Conservation (phyloP, 139 green algal genomes). For the Chlorella ohadii region DNA sequence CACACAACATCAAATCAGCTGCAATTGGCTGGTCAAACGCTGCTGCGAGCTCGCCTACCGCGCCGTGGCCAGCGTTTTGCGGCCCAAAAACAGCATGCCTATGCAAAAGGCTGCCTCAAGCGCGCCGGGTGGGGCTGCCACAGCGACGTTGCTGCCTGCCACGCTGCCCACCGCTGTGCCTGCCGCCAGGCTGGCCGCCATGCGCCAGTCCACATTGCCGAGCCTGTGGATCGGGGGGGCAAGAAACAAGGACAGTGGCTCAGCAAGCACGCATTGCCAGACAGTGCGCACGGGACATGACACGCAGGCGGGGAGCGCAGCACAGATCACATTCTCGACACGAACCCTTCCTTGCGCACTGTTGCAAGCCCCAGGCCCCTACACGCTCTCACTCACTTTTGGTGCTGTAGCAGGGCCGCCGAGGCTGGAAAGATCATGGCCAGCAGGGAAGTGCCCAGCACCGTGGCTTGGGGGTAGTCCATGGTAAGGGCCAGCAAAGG, state of each 20-base stretch:
- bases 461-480: constrained; percentile 39
- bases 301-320: too few species aligned
- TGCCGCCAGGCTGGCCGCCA: constrained; percentile 62
- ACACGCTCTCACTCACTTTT: not conserved
- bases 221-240: constrained; percentile 31
- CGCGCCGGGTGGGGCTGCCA: constrained; percentile 56
- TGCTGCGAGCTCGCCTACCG: too few species aligned
- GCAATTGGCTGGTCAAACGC: too few species aligned
- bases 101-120: constrained; percentile 70
- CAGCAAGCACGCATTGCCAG: not conserved
- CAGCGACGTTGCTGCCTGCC: constrained; percentile 58
- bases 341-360: too few species aligned
- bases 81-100: constrained; percentile 75
- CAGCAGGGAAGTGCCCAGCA: constrained; percentile 70
- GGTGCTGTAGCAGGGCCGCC: constrained; percentile 65
- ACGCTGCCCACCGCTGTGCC: constrained; percentile 67
- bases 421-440: constrained; percentile 72
- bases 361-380: too few species aligned
- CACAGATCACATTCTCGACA: too few species aligned
- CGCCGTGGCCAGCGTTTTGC: constrained; percentile 57
- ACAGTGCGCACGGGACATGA: too few species aligned
- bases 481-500: constrained; percentile 57
- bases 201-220: constrained; percentile 79
- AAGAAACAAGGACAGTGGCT: not conserved
- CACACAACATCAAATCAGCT: too few species aligned